phyloP scores from a whole-genome alignment of 352 stramenopile species.

The Phytopythium boreale region DNA sequence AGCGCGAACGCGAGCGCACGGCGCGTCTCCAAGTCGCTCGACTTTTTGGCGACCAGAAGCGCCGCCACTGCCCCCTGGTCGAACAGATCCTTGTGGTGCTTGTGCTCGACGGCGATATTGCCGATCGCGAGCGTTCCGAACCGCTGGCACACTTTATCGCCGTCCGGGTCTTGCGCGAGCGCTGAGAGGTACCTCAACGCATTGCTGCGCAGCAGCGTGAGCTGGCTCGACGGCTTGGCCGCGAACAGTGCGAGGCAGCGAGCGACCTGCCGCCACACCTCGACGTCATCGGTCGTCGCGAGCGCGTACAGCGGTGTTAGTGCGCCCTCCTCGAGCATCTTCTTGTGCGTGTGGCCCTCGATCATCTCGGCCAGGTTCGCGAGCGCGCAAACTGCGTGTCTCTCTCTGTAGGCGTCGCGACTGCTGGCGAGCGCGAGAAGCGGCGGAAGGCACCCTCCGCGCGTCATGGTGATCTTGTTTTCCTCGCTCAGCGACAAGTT shows the following conservation, averaged over 20 bases:
- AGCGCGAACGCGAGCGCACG: constrained; percentile 92
- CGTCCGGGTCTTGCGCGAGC: constrained; percentile 77
- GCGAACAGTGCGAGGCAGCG: constrained; percentile 93
- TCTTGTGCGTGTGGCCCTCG: constrained; percentile 93
- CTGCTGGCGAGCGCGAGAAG: constrained; percentile 88
- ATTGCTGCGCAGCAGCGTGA: constrained; percentile 81
- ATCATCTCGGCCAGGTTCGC: constrained; percentile 96
- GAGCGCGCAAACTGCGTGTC: constrained; percentile 91
- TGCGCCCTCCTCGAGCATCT: constrained; percentile 92
- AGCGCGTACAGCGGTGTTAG: constrained; percentile 90
- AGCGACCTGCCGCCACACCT: constrained; percentile 91
- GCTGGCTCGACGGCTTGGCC: constrained; percentile 90
- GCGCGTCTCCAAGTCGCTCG: constrained; percentile 88
- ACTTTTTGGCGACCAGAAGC: constrained; percentile 86
- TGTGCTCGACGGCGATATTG: constrained; percentile 87
- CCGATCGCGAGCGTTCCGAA: constrained; percentile 91
- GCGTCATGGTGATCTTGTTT: constrained; percentile 95
- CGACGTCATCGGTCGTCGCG: constrained; percentile 61
- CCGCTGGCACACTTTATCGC: constrained; percentile 78
- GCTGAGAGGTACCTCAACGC: constrained; percentile 86
- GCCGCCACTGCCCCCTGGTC: constrained; percentile 88
- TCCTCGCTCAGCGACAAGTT: constrained; percentile 95
- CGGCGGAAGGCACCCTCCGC: constrained; percentile 91
- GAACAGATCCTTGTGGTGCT: constrained; percentile 92
- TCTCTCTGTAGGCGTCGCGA: constrained; percentile 88